Percentiles rank a stretch among this genome's conserved stretches.
Conservation (phyloP, 2,329 filamentous ascomycete genomes). For the Tolypocladium ophioglossoides region DNA sequence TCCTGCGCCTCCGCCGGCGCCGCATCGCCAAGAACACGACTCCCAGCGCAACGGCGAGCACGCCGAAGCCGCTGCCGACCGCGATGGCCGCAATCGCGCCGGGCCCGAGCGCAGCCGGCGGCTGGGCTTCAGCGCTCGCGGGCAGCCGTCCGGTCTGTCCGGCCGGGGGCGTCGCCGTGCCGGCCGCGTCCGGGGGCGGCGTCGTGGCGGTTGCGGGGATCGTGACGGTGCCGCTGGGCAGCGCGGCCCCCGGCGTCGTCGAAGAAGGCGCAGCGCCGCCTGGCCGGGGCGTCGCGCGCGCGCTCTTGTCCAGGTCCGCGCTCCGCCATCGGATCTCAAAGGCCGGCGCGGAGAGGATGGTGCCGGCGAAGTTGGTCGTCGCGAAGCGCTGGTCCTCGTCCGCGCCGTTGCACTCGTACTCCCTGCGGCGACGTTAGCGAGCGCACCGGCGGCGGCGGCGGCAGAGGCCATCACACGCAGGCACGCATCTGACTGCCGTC, state of each 20-base stretch:
- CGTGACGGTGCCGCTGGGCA: background rate
- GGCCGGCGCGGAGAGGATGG: conserved; percentile 15
- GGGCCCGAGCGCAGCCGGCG: too few species aligned
- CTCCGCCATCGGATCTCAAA: conserved; percentile 19
- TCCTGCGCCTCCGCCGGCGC: background rate
- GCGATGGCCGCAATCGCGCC: background rate
- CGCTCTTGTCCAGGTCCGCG: conserved; percentile 6
- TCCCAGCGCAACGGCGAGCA: background rate
- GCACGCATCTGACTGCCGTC: conserved; percentile 17
- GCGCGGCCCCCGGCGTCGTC: background rate
- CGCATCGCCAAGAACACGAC: background rate
- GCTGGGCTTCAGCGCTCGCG: too few species aligned
- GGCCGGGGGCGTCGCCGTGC: too few species aligned
- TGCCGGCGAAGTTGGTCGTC: conserved; percentile 8
- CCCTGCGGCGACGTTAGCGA: conserved; percentile 1
- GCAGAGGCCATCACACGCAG: conserved; percentile 8
- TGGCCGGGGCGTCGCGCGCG: background rate
- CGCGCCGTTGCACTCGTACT: conserved; percentile 11
- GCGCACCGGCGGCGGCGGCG: background rate
- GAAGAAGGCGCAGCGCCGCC: background rate
- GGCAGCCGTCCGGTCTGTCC: too few species aligned
- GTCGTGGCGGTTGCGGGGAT: background rate
- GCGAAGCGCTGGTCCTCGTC: conserved; percentile 12
- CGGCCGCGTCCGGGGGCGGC: background rate
- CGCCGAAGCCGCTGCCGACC: background rate